Conservation (phyloP, 495 filamentous ascomycete genomes). For the Tuber umbilicatum region DNA sequence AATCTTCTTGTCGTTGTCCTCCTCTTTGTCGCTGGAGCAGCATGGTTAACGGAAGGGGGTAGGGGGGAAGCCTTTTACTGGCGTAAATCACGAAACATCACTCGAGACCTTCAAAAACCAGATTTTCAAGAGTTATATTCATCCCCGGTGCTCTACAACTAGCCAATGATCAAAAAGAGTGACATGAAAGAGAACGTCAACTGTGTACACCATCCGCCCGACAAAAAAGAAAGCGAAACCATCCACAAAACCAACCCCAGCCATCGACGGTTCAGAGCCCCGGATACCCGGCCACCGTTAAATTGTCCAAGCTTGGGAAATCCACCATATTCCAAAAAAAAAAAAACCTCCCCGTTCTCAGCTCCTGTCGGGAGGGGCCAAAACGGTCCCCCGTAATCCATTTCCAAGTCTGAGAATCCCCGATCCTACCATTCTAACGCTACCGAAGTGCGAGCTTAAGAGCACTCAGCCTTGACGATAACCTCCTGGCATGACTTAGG, state of each 20-base stretch:
- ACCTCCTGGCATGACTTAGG: constrained; percentile 41
- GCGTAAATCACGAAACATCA: neutral
- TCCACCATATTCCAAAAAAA: neutral
- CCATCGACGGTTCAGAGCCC: neutral
- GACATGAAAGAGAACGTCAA: neutral
- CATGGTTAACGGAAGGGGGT: too few relatives aligned
- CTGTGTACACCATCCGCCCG: neutral
- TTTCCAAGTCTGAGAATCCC: neutral
- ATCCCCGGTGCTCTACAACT: neutral
- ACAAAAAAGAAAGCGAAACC: neutral
- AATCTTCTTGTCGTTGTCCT: too few relatives aligned
- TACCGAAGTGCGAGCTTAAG: neutral
- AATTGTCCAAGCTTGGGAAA: neutral
- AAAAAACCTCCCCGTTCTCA: neutral
- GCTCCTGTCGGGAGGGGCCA: neutral
- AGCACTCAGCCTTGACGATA: constrained; percentile 21
- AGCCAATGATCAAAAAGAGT: too few relatives aligned
- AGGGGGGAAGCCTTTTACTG: too few relatives aligned
- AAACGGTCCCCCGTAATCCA: neutral
- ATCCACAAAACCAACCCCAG: neutral
- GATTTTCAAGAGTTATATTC: neutral
- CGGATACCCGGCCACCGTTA: neutral
- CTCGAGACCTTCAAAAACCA: neutral
- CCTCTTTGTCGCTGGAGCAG: too few relatives aligned
- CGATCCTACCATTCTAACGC: neutral